These are phyloP conservation scores for Paecilomyces formosus DNA, from an alignment of 2,329 filamentous ascomycete species.

Conservation along the genomic window DNA sequence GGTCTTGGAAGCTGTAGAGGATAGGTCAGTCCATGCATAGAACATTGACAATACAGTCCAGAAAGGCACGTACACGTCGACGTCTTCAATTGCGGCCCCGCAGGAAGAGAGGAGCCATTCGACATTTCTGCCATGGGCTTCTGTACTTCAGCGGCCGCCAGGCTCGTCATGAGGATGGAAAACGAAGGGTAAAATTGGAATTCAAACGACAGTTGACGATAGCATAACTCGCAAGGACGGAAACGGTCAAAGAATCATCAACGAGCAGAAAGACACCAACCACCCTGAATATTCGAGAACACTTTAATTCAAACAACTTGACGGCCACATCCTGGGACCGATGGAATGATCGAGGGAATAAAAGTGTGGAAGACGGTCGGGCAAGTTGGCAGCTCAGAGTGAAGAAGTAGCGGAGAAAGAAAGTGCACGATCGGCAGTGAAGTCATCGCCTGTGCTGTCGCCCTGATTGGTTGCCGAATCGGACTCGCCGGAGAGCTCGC, in stretches of 20 bases:
- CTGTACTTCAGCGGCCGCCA: not conserved
- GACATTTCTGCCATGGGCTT: constrained; percentile 4
- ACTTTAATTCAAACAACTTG: not conserved
- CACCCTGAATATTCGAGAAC: not conserved
- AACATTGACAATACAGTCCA: not conserved
- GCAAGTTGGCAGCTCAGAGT: not conserved
- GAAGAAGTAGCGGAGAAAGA: not conserved
- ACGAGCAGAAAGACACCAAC: not conserved
- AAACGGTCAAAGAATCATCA: not conserved
- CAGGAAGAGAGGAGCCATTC: constrained; percentile 4
- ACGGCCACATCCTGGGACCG: not conserved
- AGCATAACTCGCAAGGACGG: not conserved
- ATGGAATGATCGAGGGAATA: not conserved
- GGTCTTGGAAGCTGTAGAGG: constrained; percentile 30
- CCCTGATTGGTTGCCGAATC: constrained; percentile 1
- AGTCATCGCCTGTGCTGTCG: constrained; percentile 8
- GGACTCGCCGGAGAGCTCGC: not conserved
- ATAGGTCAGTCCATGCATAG: not conserved
- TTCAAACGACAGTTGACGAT: not conserved
- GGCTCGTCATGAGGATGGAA: not conserved
- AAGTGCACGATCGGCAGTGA: constrained; percentile 3
- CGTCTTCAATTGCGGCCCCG: constrained; percentile 4
- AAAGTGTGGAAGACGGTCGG: not conserved
- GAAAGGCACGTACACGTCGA: constrained; percentile 4
- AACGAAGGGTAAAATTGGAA: not conserved